Base-by-base conservation (phyloP, 1,284 basidiomycete species). In the Sporisorium reilianum region DNA sequence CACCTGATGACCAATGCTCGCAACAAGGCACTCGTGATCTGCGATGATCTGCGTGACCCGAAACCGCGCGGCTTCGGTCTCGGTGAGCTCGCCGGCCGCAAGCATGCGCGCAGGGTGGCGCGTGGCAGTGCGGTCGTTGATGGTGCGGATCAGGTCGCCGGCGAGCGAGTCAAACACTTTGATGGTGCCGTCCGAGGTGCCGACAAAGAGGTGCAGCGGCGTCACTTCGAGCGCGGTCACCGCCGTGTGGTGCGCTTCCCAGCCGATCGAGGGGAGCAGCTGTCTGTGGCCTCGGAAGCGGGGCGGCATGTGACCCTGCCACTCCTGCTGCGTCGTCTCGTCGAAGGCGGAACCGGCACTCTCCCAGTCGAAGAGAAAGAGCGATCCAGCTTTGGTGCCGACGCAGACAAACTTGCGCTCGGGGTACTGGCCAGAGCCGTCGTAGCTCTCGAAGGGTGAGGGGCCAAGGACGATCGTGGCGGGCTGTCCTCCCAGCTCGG, bases 101-200 rank as follows among this genome's bases (percentile, higher is more conserved):
- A 78, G 80, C 93, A 90, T 50, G 85, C 87, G 49, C 89, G 88
- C 59, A 91, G 83, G 55, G 91, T 82, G 77, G 18, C 71, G 62
- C 23, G 77, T 72, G 0, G 79, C 79, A 0, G 80, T 76, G 23
- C 82, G 78, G 49, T 84, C 82, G 55, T 82, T 82, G 65, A 84
- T 81, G 3, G 75, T 78, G 18, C 81, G 80, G 30, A 84, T 62
- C 8, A 80, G 55, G 28, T 71, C 59, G n/a, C 82, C 88, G 0
- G 89, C 90, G 56, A 93, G 86, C 1, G 89, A 87, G 75, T 93
- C 91, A 85, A 90, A 92, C 12, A 91, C 87, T 22, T 87, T 87
- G 20, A 91, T 88, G 4, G 87, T 86, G 4, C 93, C 93, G 9
- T 87, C 86, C 1, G 88, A 87, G 16, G 82, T 84, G 26, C 69